A percentile compares a stretch with the other conserved stretches of the same genome.
Conservation (phyloP, 2,329 filamentous ascomycete species). For the Nemania diffusa region DNA sequence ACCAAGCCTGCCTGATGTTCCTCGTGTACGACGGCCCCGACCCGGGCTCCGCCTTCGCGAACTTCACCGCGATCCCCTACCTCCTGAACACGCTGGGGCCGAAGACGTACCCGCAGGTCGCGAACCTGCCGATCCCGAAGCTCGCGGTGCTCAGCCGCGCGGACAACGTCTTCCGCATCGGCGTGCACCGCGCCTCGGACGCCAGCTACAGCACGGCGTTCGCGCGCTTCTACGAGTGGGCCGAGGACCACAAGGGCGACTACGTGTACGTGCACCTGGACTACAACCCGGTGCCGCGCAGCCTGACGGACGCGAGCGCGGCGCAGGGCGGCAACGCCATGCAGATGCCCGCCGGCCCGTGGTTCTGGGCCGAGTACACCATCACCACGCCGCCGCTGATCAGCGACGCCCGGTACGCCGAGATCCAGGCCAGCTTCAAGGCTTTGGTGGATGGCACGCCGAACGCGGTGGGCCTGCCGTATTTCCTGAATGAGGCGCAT, state of each 20-base stretch:
- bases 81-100: constrained; percentile 20
- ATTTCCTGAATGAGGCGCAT: constrained; percentile 31
- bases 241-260: constrained; percentile 26
- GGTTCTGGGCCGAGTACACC: constrained; percentile 35
- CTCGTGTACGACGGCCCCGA: constrained; percentile 29
- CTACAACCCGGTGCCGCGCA: constrained; percentile 30
- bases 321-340: constrained; percentile 30
- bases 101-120: constrained; percentile 23
- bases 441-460: constrained; percentile 29
- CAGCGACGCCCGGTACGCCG: constrained; percentile 14
- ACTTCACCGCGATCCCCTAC: constrained; percentile 26
- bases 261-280: constrained; percentile 31
- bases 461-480: constrained; percentile 25
- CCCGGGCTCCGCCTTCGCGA: constrained; percentile 20
- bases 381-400: constrained; percentile 25
- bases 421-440: constrained; percentile 30
- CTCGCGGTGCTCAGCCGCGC: constrained; percentile 24
- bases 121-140: constrained; percentile 23
- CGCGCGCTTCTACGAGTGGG: constrained; percentile 24
- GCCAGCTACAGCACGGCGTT: constrained; percentile 25
- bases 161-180: constrained; percentile 30
- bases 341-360: constrained; percentile 32
- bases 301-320: constrained; percentile 30
- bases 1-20: constrained; percentile 31
- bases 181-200: constrained; percentile 31